Evolutionary conservation across 257 asterid genomes (phyloP).

Genomic region (Henckelia pumila): DNA sequence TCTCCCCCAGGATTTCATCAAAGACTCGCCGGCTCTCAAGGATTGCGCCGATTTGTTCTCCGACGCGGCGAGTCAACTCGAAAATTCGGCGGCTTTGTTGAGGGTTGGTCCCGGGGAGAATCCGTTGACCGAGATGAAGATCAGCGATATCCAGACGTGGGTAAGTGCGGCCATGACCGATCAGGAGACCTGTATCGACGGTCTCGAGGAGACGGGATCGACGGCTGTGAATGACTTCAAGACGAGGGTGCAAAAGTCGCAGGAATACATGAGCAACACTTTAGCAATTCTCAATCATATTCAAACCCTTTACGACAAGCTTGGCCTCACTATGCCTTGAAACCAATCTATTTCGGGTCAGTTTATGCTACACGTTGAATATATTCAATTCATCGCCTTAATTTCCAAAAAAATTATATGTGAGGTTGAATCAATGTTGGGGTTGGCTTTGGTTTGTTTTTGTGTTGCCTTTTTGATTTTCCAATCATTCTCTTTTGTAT

Average conservation of each 20-base stretch:
- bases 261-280: conserved; percentile 79
- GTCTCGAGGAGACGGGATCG: conserved; percentile 67
- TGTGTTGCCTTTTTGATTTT: too few relatives aligned
- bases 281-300: conserved; percentile 78
- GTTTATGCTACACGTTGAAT: too few relatives aligned
- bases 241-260: conserved; percentile 62
- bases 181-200: conserved; percentile 78
- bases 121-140: conserved; percentile 56
- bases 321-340: conserved; percentile 62
- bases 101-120: conserved; percentile 42
- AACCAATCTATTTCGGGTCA: too few relatives aligned
- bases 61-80: conserved; percentile 67
- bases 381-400: too few relatives aligned
- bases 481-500: background rate
- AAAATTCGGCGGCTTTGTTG: conserved; percentile 49
- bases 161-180: conserved; percentile 82
- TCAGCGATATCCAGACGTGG: conserved; percentile 75
- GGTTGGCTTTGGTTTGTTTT: too few relatives aligned
- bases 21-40: conserved; percentile 46
- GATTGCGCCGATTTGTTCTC: conserved; percentile 68
- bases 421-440: too few relatives aligned
- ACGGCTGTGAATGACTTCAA: conserved; percentile 51
- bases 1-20: conserved; percentile 32
- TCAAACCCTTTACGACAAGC: conserved; percentile 42
- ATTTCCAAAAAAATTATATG: too few relatives aligned